phyloP scores from a whole-genome alignment of 306 rosid genomes.

The Malus orientalis region DNA sequence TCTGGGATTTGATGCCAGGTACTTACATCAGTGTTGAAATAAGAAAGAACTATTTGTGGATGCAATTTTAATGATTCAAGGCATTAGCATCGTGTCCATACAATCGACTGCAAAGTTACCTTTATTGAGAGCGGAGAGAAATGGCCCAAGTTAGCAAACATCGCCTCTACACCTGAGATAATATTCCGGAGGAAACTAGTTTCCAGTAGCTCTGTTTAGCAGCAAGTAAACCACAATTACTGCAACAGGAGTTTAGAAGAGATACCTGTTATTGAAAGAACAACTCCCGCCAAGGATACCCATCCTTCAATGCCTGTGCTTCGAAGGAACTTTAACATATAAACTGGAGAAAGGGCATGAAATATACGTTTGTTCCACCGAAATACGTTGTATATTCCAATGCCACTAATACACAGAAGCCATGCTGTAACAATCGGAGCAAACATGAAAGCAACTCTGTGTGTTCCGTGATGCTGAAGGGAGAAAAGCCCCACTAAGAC shows the following conservation, averaged over 20 bases:
- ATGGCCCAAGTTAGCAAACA: constrained; percentile 85
- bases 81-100: not conserved
- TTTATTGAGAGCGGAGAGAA: constrained; percentile 74
- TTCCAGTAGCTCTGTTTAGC: constrained; percentile 16
- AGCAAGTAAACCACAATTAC: constrained; percentile 17
- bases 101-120: constrained; percentile 32
- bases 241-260: constrained; percentile 2
- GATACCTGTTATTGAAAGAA: constrained; percentile 66
- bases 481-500: constrained; percentile 66
- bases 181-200: constrained; percentile 19
- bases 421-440: constrained; percentile 63
- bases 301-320: constrained; percentile 54
- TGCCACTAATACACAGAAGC: constrained; percentile 53
- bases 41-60: constrained; percentile 1
- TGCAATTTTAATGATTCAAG: not conserved
- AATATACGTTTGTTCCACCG: constrained; percentile 51
- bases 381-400: constrained; percentile 60
- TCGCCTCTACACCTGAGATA: constrained; percentile 77
- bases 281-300: constrained; percentile 60
- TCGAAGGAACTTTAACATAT: constrained; percentile 48
- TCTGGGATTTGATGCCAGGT: constrained; percentile 34
- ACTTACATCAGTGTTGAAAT: not conserved
- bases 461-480: constrained; percentile 74
- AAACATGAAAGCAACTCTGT: constrained; percentile 65
- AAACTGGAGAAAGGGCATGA: constrained; percentile 54